These are phyloP conservation scores for Ophiostoma populinum DNA, from an alignment of 2,329 filamentous ascomycete genomes.

Conservation along the genomic window DNA sequence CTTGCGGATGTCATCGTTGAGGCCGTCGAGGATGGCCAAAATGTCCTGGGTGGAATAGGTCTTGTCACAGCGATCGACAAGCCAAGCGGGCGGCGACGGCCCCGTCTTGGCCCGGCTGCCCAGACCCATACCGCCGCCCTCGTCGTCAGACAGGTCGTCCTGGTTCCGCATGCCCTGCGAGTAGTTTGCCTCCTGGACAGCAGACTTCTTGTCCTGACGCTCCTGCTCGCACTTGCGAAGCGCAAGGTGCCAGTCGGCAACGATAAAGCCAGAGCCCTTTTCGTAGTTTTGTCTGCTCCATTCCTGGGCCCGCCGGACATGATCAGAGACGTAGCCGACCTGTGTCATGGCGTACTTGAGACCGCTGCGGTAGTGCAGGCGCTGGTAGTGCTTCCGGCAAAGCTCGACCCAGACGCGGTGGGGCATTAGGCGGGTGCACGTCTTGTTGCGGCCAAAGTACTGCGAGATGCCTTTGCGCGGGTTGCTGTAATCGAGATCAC, in stretches of 20 bases:
- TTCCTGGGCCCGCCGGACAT: conserved; percentile 42
- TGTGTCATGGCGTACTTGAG: conserved; percentile 44
- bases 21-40: conserved; percentile 26
- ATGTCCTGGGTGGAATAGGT: conserved; percentile 32
- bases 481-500: too few species aligned
- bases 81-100: conserved; percentile 34
- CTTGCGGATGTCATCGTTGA: conserved; percentile 27
- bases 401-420: conserved; percentile 55
- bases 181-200: too few species aligned
- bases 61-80: conserved; percentile 26
- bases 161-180: too few species aligned
- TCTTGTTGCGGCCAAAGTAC: conserved; percentile 70
- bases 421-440: conserved; percentile 54
- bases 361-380: conserved; percentile 50
- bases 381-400: conserved; percentile 73
- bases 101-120: conserved; percentile 17
- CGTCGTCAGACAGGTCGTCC: too few species aligned
- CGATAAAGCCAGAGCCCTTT: conserved; percentile 23
- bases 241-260: conserved; percentile 42
- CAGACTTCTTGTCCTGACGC: conserved; percentile 34
- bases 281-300: conserved; percentile 39
- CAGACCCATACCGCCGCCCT: too few species aligned
- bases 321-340: conserved; percentile 43
- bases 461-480: conserved; percentile 64
- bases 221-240: conserved; percentile 48